Conservation (phyloP, 352 stramenopile species). For the Aphanomyces cochlioides region DNA sequence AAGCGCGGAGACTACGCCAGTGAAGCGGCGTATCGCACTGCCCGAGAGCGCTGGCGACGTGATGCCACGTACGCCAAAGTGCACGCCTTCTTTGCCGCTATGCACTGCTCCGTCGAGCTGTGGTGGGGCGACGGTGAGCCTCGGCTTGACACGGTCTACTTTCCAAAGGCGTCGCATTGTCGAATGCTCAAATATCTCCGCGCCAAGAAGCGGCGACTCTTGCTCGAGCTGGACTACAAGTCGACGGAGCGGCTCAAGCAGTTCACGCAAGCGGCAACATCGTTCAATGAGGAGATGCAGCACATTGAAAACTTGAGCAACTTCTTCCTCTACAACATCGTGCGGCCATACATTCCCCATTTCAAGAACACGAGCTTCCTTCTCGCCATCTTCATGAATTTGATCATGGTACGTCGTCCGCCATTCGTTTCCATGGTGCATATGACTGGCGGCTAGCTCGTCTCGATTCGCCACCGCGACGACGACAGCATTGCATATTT, state of each 20-base stretch:
- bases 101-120: slow-evolving; percentile 29
- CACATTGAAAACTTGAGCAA: slow-evolving; percentile 26
- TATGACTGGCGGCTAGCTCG: slow-evolving; percentile 5
- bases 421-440: too few relatives aligned
- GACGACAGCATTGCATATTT: slow-evolving; percentile 20
- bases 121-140: slow-evolving; percentile 26
- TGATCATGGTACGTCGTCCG: slow-evolving; percentile 20
- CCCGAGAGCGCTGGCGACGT: slow-evolving; percentile 7
- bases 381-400: slow-evolving; percentile 30
- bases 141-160: slow-evolving; percentile 23
- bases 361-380: slow-evolving; percentile 29
- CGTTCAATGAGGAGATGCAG: slow-evolving; percentile 26
- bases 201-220: slow-evolving; percentile 12
- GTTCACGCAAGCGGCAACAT: not conserved
- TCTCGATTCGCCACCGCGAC: slow-evolving; percentile 8
- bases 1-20: slow-evolving; percentile 25
- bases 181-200: slow-evolving; percentile 26
- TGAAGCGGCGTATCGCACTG: slow-evolving; percentile 15
- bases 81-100: slow-evolving; percentile 21
- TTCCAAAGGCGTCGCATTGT: slow-evolving; percentile 27
- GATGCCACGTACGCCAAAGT: slow-evolving; percentile 25
- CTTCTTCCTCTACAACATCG: slow-evolving; percentile 28
- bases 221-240: slow-evolving; percentile 26
- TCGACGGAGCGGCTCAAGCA: slow-evolving; percentile 30
- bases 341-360: slow-evolving; percentile 28